Evolutionary conservation across 441 rosid species (phyloP), one percentile per base, ranked within the genome.

Genomic region (Pelargonium myrrhifolium): DNA sequence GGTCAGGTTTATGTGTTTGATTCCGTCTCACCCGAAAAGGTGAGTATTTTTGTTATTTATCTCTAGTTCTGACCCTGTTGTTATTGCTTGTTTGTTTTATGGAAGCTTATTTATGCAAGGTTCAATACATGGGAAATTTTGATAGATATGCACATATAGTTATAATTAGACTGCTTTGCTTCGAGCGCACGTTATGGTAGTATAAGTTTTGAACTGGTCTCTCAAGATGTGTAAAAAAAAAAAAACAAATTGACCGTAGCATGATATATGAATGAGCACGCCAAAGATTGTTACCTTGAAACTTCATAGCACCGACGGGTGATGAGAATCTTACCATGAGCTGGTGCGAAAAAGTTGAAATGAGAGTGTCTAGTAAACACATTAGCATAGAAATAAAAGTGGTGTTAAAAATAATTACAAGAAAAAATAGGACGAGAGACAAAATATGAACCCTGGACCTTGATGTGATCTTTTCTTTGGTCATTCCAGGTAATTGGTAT

Each of bases 1-100:
- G 93, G 90, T 42, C 87, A 87, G 76, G 93, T 87, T 66, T 87
- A 85, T 75, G 90, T 85, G 62, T 87, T 84, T 60, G 85, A 85
- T 67, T 79, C 69, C 3, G 87, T 87, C 68, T 71, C 74, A 5
- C 82, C 87, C 10, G 84, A 85, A 75, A 87, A 87, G 90, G 93
- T 85, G 49, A 65, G n/a, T n/a, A n/a, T 49, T 15, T 9, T 12
- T 49, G 35, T n/a, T 21, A 3, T 26, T 12, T 35, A 49, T 42
- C 58, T 17, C 15, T 6, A 10, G 17, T 26, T 64, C 8, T 14
- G 14, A 35, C 39, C 9, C 1, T 9, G 7, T 35, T 65, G 51
- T 26, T 55, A 11, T 43, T 15, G 12, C 43, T 64, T 22, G 51
- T 15, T 64, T 62, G 70, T 67, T 58, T 45, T 51, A 58, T 26